Evolutionary conservation across 2,329 filamentous ascomycete species (phyloP), one percentile per base, ranked within the genome.

Genomic region (Coleophoma eucalyptorum): DNA sequence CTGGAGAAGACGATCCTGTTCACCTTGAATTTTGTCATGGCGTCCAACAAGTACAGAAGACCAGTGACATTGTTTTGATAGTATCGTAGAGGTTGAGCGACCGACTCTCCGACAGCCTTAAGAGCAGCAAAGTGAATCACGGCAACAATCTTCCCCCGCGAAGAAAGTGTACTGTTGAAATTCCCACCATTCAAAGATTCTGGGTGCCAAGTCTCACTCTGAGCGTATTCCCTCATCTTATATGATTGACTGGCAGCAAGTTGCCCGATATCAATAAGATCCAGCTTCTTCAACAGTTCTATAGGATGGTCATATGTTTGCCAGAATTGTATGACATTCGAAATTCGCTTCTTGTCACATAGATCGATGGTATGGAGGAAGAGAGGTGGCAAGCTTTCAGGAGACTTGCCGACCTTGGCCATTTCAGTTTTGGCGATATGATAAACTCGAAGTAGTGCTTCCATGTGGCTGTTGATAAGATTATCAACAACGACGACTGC

Each of bases 1-100:
- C 81, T 86, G 1, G 81, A 85, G 62, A 87, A 87, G 52, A 87
- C 81, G 54, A 87, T 80, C 38, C 78, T 84, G 58, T 81, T 84
- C 66, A 87, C 83, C 33, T 76, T 72, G 59, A 80, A 81, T 52
- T 81, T 73, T 47, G 77, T 75, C 43, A 87, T 73, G 4, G 78
- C 71, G 16, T 72, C 67, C 31, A 84, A 73, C 51, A 87, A 77
- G 52, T 83, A 74, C 44, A 87, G 72, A 5, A 87, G 69, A 0
- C 83, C 84, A 58, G 77, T 78, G 32, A 87, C 81, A 53, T 87
- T 87, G 70, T 87, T 87, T 52, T 75, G 74, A 66, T 87, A 87
- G 66, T 87, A 87, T 52, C 77, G 77, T 50, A 87, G 66, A 0
- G 83, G 83, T 51, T 73, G 69, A 21, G 68, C 65, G 53, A 86